Conservation (phyloP, 331 rosid genomes). For the Pyrus hybrid region DNA sequence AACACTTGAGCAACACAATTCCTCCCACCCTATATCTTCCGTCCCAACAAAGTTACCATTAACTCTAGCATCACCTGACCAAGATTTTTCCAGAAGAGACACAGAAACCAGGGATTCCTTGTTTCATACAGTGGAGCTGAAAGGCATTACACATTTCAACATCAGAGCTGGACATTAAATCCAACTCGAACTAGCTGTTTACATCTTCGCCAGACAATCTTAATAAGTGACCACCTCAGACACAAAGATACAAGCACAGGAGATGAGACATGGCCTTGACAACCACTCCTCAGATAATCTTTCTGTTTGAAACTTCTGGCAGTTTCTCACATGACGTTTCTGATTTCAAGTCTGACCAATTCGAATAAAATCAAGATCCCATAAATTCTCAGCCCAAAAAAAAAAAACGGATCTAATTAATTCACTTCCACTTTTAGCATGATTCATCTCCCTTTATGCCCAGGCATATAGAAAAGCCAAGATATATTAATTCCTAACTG, state of each 20-base stretch:
- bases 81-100: too few relatives aligned
- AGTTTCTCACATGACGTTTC: not conserved
- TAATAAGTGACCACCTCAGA: not conserved
- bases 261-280: not conserved
- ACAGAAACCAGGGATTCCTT: not conserved
- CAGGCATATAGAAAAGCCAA: not conserved
- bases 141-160: not conserved
- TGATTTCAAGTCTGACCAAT: not conserved
- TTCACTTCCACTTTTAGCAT: not conserved
- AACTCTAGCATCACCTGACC: too few relatives aligned
- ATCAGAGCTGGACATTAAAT: not conserved
- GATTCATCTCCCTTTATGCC: not conserved
- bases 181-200: not conserved
- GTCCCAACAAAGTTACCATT: too few relatives aligned
- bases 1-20: not conserved
- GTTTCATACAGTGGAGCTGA: not conserved
- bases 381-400: not conserved
- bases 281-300: not conserved
- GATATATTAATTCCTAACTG: not conserved
- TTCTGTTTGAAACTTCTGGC: not conserved
- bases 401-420: not conserved
- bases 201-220: not conserved
- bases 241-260: not conserved
- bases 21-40: not conserved
- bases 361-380: not conserved